Percentiles rank a stretch among this genome's conserved stretches.
Evolutionary conservation across 148 eudicot species (phyloP).

Genomic region (Vaccinium macrocarpon): DNA sequence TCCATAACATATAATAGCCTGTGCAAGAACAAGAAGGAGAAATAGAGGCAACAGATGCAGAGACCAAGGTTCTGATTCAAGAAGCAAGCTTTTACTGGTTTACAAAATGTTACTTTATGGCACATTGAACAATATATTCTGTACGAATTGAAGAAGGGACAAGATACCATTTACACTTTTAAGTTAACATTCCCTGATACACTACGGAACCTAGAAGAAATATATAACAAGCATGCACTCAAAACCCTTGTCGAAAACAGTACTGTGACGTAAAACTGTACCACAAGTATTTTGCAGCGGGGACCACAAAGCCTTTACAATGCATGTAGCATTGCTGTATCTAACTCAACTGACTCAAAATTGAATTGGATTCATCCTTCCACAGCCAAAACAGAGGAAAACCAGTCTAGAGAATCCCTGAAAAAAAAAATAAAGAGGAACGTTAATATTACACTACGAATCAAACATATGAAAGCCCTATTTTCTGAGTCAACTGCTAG

Average conservation of each 20-base stretch:
- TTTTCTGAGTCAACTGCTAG: neutral
- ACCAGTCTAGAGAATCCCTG: constrained; percentile 5
- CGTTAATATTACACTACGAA: neutral
- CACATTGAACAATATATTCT: neutral
- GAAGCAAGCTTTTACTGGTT: neutral
- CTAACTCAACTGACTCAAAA: constrained; percentile 10
- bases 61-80: neutral
- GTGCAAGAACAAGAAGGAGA: neutral
- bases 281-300: neutral
- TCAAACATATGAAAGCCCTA: neutral
- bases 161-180: constrained; percentile 7
- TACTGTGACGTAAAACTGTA: neutral
- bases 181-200: neutral
- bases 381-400: neutral
- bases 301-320: no score
- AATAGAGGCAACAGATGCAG: neutral
- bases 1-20: neutral
- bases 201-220: neutral
- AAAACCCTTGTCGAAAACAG: constrained; percentile 6
- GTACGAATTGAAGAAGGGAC: neutral
- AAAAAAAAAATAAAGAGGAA: neutral
- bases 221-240: neutral
- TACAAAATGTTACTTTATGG: neutral
- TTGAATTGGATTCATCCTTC: neutral
- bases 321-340: neutral